A percentile compares a stretch with the other conserved stretches of the same genome.
phyloP scores from a whole-genome alignment of 179 eudicot genomes.

The Spinacia oleracea region DNA sequence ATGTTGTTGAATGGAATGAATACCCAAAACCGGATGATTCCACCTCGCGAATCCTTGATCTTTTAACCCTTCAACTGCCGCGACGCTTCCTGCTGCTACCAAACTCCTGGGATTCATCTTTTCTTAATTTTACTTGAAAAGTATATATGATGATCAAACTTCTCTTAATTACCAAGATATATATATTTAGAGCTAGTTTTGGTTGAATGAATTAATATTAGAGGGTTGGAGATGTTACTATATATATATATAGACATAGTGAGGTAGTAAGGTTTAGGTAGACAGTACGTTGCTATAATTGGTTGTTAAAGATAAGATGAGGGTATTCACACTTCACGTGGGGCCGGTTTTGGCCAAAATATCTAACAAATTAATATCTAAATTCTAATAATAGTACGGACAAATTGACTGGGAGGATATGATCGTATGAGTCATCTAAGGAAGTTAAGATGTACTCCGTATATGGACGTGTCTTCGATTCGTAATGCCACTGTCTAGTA shows the following conservation, averaged over 20 bases:
- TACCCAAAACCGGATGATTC: slow-evolving; percentile 14
- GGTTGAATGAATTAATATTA: not conserved
- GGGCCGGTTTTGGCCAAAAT: too few relatives aligned
- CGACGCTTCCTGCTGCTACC: slow-evolving; percentile 12
- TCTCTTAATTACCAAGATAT: too few relatives aligned
- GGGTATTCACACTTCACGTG: slow-evolving; percentile 1
- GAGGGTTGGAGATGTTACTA: not conserved
- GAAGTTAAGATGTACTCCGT: not conserved
- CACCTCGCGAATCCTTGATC: slow-evolving; percentile 27
- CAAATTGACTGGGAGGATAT: not conserved
- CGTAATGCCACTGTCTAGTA: not conserved
- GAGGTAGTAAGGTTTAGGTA: not conserved
- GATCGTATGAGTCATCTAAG: not conserved
- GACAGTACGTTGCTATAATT: not conserved
- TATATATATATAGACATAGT: too few relatives aligned
- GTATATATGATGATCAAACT: not conserved
- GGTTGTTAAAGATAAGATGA: not conserved
- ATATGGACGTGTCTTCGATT: not conserved
- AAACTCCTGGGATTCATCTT: not conserved
- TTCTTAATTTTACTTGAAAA: not conserved
- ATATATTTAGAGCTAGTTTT: too few relatives aligned
- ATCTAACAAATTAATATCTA: too few relatives aligned
- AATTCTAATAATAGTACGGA: not conserved
- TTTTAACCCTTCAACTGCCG: slow-evolving; percentile 21
- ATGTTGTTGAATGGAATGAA: slow-evolving; percentile 21